A percentile compares a stretch with the other conserved stretches of the same genome.
Conservation (phyloP, 176 grass and related monocot genomes). For the Tillandsia fasciculata region DNA sequence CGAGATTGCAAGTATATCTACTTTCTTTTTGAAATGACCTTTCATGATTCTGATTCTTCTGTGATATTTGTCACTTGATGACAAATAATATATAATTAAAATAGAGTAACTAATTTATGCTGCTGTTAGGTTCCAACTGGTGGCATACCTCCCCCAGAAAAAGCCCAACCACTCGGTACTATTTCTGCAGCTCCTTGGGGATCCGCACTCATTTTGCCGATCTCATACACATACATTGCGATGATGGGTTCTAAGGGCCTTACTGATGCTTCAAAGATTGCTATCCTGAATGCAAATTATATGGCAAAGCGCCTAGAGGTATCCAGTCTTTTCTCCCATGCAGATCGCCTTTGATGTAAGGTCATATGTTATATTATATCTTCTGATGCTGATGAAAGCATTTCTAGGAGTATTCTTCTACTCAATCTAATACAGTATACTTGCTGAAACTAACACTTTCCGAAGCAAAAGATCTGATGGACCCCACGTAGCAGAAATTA, state of each 20-base stretch:
- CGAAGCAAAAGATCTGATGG: too few relatives aligned
- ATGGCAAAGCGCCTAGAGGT: slow-evolving; percentile 99
- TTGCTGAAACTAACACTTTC: too few relatives aligned
- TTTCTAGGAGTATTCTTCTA: too few relatives aligned
- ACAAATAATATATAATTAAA: background rate
- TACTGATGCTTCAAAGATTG: slow-evolving; percentile 96
- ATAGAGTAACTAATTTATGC: slow-evolving; percentile 5
- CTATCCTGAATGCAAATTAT: slow-evolving; percentile 96
- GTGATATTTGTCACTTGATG: too few relatives aligned
- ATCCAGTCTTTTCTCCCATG: slow-evolving; percentile 8
- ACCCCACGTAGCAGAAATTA: too few relatives aligned
- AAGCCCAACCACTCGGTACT: slow-evolving; percentile 74
- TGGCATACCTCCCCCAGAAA: slow-evolving; percentile 79
- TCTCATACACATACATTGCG: slow-evolving; percentile 96
- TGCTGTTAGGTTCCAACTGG: slow-evolving; percentile 64
- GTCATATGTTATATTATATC: too few relatives aligned
- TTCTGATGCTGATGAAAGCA: too few relatives aligned
- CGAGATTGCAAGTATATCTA: too few relatives aligned
- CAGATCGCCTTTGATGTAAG: background rate
- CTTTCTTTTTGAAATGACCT: too few relatives aligned
- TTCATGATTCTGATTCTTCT: too few relatives aligned
- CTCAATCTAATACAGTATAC: too few relatives aligned
- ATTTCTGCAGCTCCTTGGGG: slow-evolving; percentile 98
- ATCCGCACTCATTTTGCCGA: slow-evolving; percentile 96
- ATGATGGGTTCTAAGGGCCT: slow-evolving; percentile 96